Percentiles rank a stretch among this genome's conserved stretches.
These are phyloP conservation scores for Atalantia buxifolia DNA, from an alignment of 345 rosid species.

Conservation along the genomic window DNA sequence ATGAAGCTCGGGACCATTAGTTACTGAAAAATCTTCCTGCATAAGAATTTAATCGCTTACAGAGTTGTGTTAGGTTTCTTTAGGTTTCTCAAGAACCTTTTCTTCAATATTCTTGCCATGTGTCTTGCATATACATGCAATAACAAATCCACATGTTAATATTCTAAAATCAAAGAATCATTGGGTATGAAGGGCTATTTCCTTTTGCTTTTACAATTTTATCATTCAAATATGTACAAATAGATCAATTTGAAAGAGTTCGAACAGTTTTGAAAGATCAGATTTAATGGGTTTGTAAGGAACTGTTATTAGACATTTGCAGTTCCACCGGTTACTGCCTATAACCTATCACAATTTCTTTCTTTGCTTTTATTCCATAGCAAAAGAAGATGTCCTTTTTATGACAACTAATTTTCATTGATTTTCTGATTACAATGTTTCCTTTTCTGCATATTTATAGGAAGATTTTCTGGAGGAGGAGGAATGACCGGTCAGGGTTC, in stretches of 20 bases:
- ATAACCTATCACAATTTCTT: background rate
- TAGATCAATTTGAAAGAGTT: background rate
- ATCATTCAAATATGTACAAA: background rate
- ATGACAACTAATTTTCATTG: background rate
- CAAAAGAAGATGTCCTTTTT: background rate
- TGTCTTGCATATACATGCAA: background rate
- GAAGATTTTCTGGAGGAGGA: background rate
- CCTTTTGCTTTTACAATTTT: background rate
- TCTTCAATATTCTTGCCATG: background rate
- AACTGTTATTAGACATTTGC: background rate
- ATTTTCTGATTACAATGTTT: background rate
- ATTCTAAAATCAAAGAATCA: background rate
- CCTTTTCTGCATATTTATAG: background rate
- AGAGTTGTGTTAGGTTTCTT: background rate
- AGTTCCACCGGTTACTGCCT: background rate
- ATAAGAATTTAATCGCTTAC: no score
- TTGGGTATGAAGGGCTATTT: background rate
- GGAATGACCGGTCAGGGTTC: background rate
- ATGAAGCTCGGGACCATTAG: background rate
- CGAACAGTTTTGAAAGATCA: background rate
- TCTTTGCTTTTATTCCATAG: background rate
- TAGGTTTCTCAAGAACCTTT: background rate
- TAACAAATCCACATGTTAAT: background rate
- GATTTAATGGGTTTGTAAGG: background rate
- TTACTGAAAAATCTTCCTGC: background rate